Percentiles rank a stretch among this genome's conserved stretches.
These are phyloP conservation scores for Pythium plurisporium DNA, from an alignment of 352 stramenopile genomes.

Conservation along the genomic window DNA sequence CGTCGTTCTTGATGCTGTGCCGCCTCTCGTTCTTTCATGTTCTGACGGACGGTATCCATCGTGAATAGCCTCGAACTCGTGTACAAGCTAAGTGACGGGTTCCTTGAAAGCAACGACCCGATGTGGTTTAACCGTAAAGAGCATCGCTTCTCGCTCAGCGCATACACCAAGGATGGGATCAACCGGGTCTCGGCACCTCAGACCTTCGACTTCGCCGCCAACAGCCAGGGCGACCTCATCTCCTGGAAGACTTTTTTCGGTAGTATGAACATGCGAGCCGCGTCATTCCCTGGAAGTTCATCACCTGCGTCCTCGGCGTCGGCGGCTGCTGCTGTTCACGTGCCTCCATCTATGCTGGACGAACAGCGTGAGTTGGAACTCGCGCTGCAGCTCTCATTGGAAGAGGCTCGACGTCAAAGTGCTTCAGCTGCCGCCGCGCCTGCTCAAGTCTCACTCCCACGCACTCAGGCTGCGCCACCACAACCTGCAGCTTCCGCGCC, in stretches of 20 bases:
- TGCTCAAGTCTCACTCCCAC: neutral
- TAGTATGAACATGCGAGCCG: slow-evolving; percentile 23
- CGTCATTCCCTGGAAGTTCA: neutral
- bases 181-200: slow-evolving; percentile 60
- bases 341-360: slow-evolving; percentile 26
- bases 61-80: slow-evolving; percentile 44
- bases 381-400: slow-evolving; percentile 47
- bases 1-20: neutral
- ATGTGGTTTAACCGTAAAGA: slow-evolving; percentile 73
- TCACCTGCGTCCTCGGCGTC: neutral
- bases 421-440: neutral
- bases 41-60: neutral
- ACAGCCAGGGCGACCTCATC: slow-evolving; percentile 48
- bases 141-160: slow-evolving; percentile 59
- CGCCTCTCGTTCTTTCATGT: neutral
- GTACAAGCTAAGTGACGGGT: slow-evolving; percentile 51
- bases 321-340: neutral
- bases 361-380: slow-evolving; percentile 58
- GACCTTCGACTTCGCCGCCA: slow-evolving; percentile 58
- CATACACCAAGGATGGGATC: slow-evolving; percentile 56
- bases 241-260: slow-evolving; percentile 73
- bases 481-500: slow-evolving; percentile 25
- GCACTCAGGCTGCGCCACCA: neutral
- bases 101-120: slow-evolving; percentile 45
- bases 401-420: slow-evolving; percentile 39